Evolutionary conservation across 2,329 filamentous ascomycete genomes (phyloP).

Genomic region (Herpotrichia juniperi): DNA sequence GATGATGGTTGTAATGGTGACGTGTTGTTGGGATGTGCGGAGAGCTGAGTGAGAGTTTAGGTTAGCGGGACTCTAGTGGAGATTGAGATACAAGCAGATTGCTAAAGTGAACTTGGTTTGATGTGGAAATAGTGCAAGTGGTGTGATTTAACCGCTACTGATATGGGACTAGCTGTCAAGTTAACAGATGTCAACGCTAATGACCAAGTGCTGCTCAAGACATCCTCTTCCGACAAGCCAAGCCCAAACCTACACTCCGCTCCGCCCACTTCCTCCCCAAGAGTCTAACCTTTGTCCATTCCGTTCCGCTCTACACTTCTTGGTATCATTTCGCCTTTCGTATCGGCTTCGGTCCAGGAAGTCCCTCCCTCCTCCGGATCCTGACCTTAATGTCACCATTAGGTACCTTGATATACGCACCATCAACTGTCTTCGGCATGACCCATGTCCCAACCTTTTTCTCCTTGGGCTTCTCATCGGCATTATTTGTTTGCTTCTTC

Average conservation of each 20-base stretch:
- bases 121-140: too few species aligned
- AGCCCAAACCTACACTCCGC: neutral
- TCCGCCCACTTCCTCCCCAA: neutral
- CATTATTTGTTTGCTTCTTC: constrained; percentile 10
- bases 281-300: neutral
- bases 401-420: constrained; percentile 58
- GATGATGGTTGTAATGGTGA: too few species aligned
- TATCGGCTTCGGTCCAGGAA: constrained; percentile 10
- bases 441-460: constrained; percentile 49
- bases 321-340: constrained; percentile 4
- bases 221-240: neutral
- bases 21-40: too few species aligned
- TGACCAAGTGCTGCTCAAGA: neutral
- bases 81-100: too few species aligned
- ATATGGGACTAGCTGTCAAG: too few species aligned
- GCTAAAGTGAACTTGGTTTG: too few species aligned
- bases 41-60: too few species aligned
- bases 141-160: too few species aligned
- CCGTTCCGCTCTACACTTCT: constrained; percentile 1
- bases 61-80: too few species aligned
- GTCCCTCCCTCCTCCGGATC: constrained; percentile 50
- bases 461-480: constrained; percentile 12
- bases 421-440: constrained; percentile 56
- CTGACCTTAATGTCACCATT: constrained; percentile 60
- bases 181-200: neutral